Conservation (phyloP, 768 basidiomycete species). For the Rhodotorula toruloides region DNA sequence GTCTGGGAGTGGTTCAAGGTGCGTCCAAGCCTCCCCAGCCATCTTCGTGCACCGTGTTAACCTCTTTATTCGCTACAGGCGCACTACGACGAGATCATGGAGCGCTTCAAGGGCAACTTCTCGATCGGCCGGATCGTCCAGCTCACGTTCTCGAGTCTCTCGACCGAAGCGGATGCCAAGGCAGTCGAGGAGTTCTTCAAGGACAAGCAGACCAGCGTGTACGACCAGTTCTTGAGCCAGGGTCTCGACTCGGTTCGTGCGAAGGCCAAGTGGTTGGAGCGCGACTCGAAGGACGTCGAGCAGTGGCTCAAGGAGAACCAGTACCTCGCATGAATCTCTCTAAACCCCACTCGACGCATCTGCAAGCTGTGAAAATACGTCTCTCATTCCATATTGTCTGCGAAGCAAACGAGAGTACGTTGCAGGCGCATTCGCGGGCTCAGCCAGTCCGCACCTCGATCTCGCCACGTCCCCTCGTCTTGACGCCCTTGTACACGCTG, state of each 20-base stretch:
- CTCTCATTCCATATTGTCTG: too few species aligned
- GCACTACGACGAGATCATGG: conserved; percentile 47
- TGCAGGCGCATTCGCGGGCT: too few species aligned
- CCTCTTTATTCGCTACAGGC: neutral
- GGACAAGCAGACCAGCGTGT: conserved; percentile 57
- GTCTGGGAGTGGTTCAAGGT: conserved; percentile 62
- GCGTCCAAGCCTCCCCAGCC: conserved; percentile 61
- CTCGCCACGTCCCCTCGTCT: conserved; percentile 15
- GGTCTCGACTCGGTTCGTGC: conserved; percentile 64
- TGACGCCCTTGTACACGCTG: conserved; percentile 36
- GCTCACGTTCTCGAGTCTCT: conserved; percentile 53
- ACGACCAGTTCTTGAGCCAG: conserved; percentile 64
- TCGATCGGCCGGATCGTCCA: conserved; percentile 51
- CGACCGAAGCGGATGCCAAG: conserved; percentile 64
- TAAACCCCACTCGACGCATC: too few species aligned
- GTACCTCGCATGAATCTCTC: conserved; percentile 7
- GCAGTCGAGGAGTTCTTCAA: conserved; percentile 68
- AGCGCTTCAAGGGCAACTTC: conserved; percentile 63
- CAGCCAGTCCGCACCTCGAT: conserved; percentile 24
- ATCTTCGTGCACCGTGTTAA: conserved; percentile 48
- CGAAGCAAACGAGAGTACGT: too few species aligned
- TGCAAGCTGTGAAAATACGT: too few species aligned
- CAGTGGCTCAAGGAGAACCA: conserved; percentile 37
- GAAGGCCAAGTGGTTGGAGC: conserved; percentile 58
- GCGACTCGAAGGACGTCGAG: conserved; percentile 40